Conservation (phyloP, 169 alveolate genomes). For the Eimeria praecox region DNA sequence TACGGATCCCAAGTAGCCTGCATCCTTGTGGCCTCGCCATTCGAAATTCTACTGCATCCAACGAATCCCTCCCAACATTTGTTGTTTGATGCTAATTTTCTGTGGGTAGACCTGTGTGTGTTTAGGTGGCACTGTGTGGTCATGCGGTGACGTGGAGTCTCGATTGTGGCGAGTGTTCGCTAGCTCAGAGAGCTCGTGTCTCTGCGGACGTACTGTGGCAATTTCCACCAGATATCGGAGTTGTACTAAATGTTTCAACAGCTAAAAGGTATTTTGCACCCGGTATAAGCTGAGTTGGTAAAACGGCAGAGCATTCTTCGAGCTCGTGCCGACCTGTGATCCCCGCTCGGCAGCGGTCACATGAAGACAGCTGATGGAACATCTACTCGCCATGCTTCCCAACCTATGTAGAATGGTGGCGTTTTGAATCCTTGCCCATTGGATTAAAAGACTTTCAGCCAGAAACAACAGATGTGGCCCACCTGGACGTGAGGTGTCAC, state of each 20-base stretch:
- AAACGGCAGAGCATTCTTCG: not conserved
- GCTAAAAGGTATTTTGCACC: not conserved
- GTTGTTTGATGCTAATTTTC: not conserved
- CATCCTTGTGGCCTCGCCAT: not conserved
- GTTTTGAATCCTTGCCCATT: not conserved
- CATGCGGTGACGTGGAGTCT: constrained; percentile 45
- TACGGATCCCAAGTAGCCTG: not conserved
- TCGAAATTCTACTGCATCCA: not conserved
- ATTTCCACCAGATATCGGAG: constrained; percentile 1
- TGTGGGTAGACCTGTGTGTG: not conserved
- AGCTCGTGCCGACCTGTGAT: constrained; percentile 27
- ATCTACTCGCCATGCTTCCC: constrained; percentile 62
- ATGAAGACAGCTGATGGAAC: constrained; percentile 72
- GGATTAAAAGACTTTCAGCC: not conserved
- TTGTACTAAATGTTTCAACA: not conserved
- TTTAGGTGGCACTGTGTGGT: constrained; percentile 14
- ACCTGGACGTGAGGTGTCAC: constrained; percentile 1
- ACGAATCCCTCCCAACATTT: not conserved
- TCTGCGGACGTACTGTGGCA: not conserved
- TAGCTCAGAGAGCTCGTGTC: constrained; percentile 51
- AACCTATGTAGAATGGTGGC: constrained; percentile 25
- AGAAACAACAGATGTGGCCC: constrained; percentile 21
- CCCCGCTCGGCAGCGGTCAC: constrained; percentile 74
- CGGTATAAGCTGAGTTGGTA: not conserved
- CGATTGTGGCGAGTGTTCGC: constrained; percentile 75